Conservation (phyloP, 352 stramenopile species). For the Phytophthora parvispora region DNA sequence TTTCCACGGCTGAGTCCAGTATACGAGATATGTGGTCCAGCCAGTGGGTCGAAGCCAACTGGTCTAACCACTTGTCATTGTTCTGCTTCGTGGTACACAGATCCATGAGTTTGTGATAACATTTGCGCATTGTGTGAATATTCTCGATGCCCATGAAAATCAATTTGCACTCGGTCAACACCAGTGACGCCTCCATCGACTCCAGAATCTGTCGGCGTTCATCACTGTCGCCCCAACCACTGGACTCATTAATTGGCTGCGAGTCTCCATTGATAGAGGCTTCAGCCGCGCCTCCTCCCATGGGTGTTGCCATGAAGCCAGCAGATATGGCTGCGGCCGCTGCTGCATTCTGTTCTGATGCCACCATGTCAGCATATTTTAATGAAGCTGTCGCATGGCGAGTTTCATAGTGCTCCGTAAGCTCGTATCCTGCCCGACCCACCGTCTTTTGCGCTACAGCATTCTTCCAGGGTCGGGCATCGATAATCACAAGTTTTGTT, state of each 20-base stretch:
- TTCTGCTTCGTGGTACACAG: constrained; percentile 72
- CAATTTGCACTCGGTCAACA: constrained; percentile 86
- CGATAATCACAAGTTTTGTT: constrained; percentile 90
- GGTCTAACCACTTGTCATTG: constrained; percentile 87
- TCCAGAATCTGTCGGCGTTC: constrained; percentile 44
- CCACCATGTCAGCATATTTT: constrained; percentile 75
- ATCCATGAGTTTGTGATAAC: constrained; percentile 82
- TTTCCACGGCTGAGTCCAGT: constrained; percentile 85
- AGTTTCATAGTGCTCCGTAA: constrained; percentile 87
- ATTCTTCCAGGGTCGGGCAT: constrained; percentile 92
- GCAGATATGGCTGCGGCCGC: constrained; percentile 28
- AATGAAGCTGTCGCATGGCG: constrained; percentile 64
- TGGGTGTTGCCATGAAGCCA: background rate
- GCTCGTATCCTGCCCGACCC: constrained; percentile 90
- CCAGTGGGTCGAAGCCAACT: constrained; percentile 79
- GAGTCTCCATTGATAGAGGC: constrained; percentile 30
- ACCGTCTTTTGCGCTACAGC: constrained; percentile 92
- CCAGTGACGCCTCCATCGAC: constrained; percentile 57
- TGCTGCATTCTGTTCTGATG: constrained; percentile 42
- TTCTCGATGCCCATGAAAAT: constrained; percentile 95
- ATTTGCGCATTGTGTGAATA: constrained; percentile 94
- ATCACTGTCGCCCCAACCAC: constrained; percentile 21
- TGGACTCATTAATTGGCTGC: constrained; percentile 7
- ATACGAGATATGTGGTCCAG: constrained; percentile 85
- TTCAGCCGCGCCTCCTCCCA: background rate